Percentiles rank a stretch among this genome's conserved stretches.
Evolutionary conservation across 495 filamentous ascomycete species (phyloP).

Genomic region (Aeminium ludgeri): DNA sequence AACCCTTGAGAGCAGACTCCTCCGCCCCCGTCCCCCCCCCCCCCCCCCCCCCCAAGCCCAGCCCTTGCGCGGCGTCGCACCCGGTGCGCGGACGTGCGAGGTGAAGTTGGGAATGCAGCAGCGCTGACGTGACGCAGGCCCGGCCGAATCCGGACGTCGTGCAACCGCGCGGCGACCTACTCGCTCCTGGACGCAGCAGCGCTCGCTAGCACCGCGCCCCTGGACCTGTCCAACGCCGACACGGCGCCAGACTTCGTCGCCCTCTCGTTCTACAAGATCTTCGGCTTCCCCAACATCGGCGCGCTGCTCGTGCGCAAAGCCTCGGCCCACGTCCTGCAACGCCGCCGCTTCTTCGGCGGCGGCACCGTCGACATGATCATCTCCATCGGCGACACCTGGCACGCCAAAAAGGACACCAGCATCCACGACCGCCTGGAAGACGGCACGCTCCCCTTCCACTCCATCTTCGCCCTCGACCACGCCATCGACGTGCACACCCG

Average conservation of each 20-base stretch:
- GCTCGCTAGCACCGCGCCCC: constrained; percentile 45
- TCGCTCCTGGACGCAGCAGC: constrained; percentile 59
- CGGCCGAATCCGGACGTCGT: constrained; percentile 31
- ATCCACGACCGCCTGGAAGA: constrained; percentile 59
- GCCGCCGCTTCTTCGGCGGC: constrained; percentile 58
- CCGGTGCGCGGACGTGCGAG: background rate
- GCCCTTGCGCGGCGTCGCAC: background rate
- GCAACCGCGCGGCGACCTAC: constrained; percentile 31
- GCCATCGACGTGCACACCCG: constrained; percentile 48
- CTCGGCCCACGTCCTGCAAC: constrained; percentile 42
- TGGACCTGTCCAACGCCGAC: constrained; percentile 43
- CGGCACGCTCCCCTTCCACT: constrained; percentile 65
- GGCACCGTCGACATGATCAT: constrained; percentile 60
- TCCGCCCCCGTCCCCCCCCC: too few relatives aligned
- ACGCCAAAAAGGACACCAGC: constrained; percentile 38
- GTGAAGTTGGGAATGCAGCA: too few relatives aligned
- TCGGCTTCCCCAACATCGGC: constrained; percentile 64
- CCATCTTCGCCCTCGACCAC: constrained; percentile 50
- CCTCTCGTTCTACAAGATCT: constrained; percentile 67
- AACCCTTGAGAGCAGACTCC: too few relatives aligned
- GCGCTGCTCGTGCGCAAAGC: constrained; percentile 49
- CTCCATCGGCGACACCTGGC: constrained; percentile 42
- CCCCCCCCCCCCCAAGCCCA: background rate
- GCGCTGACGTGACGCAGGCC: constrained; percentile 20
- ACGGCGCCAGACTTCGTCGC: constrained; percentile 55